Percentiles rank a stretch among this genome's conserved stretches.
phyloP scores from a whole-genome alignment of 2,329 filamentous ascomycete species.

The Bipolaris cookei region DNA sequence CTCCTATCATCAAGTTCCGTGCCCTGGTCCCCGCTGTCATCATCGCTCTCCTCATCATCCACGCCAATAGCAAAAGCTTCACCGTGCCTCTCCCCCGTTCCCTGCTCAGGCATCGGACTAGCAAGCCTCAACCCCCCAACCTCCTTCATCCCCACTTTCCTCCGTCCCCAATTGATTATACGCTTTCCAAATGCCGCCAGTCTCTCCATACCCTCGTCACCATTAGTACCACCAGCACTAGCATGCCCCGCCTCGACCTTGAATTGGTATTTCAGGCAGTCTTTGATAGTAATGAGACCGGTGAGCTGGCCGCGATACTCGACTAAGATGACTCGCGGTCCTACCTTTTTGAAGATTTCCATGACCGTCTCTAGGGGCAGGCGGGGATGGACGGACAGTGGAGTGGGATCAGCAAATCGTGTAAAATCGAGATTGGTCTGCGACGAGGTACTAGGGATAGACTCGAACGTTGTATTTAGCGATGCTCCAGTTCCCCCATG shows the following conservation, averaged over 20 bases:
- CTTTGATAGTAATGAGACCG: conserved; percentile 93
- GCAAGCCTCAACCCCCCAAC: conserved; percentile 35
- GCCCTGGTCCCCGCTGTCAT: background rate
- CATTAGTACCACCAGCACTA: conserved; percentile 1
- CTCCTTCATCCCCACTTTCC: conserved; percentile 21
- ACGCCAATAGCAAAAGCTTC: conserved; percentile 16
- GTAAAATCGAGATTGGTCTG: conserved; percentile 74
- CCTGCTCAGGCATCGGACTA: conserved; percentile 28
- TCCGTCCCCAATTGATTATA: conserved; percentile 30
- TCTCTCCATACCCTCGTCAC: conserved; percentile 42
- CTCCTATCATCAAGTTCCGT: conserved; percentile 28
- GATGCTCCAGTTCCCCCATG: conserved; percentile 21
- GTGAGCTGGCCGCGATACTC: conserved; percentile 85
- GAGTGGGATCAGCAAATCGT: conserved; percentile 86
- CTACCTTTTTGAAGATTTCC: conserved; percentile 98
- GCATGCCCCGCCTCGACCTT: conserved; percentile 74
- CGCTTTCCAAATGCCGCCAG: conserved; percentile 30
- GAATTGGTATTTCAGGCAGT: conserved; percentile 97
- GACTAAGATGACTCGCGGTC: conserved; percentile 88
- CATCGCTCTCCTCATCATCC: conserved; percentile 12
- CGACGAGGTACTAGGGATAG: conserved; percentile 62
- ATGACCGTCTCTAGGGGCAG: conserved; percentile 95
- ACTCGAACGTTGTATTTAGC: conserved; percentile 62
- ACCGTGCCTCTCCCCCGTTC: conserved; percentile 11
- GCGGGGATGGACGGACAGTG: conserved; percentile 87